phyloP scores from a whole-genome alignment of 495 filamentous ascomycete genomes.

The Neurospora sp. region DNA sequence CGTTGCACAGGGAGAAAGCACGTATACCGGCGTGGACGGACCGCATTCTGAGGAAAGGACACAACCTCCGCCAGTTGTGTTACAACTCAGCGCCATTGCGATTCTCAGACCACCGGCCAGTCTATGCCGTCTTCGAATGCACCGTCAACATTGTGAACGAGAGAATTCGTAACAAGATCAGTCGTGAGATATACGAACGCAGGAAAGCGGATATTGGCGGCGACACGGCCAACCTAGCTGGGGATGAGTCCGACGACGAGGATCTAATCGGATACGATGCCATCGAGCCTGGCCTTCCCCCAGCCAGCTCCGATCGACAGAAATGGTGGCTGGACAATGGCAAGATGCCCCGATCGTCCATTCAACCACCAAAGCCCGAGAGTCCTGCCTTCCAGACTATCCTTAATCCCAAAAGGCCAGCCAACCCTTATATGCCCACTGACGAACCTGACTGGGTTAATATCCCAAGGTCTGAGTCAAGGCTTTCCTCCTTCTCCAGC shows the following conservation, averaged over 20 bases:
- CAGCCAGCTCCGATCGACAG: constrained; percentile 76
- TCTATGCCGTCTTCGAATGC: constrained; percentile 82
- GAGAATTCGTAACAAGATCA: constrained; percentile 54
- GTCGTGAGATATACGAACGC: constrained; percentile 58
- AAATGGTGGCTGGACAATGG: constrained; percentile 96
- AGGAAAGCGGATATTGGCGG: constrained; percentile 49
- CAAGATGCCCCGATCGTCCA: constrained; percentile 59
- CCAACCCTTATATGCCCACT: constrained; percentile 69
- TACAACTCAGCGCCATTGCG: constrained; percentile 70
- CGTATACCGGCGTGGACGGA: constrained; percentile 98
- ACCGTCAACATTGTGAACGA: constrained; percentile 71
- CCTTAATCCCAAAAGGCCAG: constrained; percentile 59
- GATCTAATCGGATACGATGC: constrained; percentile 63
- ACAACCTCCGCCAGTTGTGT: constrained; percentile 65
- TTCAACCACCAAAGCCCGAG: constrained; percentile 49
- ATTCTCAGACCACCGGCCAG: constrained; percentile 91
- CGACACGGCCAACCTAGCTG: constrained; percentile 31
- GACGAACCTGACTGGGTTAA: constrained; percentile 72
- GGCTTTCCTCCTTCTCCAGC: constrained; percentile 32
- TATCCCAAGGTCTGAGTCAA: constrained; percentile 37
- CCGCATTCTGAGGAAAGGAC: constrained; percentile 77
- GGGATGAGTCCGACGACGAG: constrained; percentile 58
- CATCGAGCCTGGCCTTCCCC: constrained; percentile 70
- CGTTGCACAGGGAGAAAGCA: constrained; percentile 60
- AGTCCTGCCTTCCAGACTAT: constrained; percentile 36